Conservation (phyloP, 768 basidiomycete species). For the Phylloporus sp. region DNA sequence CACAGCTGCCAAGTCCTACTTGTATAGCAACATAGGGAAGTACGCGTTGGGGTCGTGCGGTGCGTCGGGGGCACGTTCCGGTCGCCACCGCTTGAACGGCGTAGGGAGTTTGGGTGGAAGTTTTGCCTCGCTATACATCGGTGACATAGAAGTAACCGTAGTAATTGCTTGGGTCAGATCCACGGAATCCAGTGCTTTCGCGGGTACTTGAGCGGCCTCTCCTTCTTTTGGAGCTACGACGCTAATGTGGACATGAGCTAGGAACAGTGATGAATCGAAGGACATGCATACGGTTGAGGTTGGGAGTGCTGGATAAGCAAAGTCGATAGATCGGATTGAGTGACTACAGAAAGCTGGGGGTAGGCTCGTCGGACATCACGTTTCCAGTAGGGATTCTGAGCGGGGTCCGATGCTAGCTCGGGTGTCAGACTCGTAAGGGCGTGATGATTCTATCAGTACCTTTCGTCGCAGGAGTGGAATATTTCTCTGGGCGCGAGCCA, state of each 20-base stretch:
- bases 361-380: constrained; percentile 90
- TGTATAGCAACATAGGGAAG: constrained; percentile 77
- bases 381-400: constrained; percentile 93
- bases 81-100: constrained; percentile 68
- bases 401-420: constrained; percentile 71
- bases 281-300: constrained; percentile 51
- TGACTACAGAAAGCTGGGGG: constrained; percentile 86
- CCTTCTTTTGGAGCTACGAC: constrained; percentile 47
- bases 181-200: constrained; percentile 38
- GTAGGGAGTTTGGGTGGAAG: constrained; percentile 74
- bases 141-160: constrained; percentile 50
- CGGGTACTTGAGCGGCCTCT: constrained; percentile 42
- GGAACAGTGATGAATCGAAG: neutral
- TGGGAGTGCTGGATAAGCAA: constrained; percentile 78
- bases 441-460: constrained; percentile 39
- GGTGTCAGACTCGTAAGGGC: constrained; percentile 8
- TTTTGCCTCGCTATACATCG: constrained; percentile 55
- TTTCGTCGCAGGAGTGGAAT: constrained; percentile 84
- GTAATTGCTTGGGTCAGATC: constrained; percentile 72
- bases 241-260: constrained; percentile 31
- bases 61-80: constrained; percentile 65
- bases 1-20: constrained; percentile 22
- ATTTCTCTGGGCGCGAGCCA: constrained; percentile 81
- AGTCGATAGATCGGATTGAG: constrained; percentile 74
- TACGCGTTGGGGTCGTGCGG: constrained; percentile 79